phyloP scores from a whole-genome alignment of 2,329 filamentous ascomycete species.

The Fusarium sp. region DNA sequence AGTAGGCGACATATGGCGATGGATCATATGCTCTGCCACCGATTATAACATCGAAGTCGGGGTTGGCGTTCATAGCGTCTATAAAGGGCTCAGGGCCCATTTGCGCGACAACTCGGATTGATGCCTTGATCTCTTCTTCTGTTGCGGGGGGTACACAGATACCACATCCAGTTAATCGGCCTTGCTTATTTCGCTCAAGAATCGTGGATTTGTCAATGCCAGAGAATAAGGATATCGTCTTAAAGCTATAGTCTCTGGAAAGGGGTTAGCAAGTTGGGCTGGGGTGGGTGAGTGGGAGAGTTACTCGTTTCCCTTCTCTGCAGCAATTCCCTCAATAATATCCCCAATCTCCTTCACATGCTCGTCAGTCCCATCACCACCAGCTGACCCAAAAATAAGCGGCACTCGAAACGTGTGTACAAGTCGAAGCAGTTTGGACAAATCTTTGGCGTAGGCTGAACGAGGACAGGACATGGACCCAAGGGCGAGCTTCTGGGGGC shows the following conservation, averaged over 20 bases:
- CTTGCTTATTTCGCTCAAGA: conserved; percentile 43
- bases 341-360: conserved; percentile 56
- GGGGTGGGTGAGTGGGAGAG: fast-evolving
- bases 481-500: conserved; percentile 56
- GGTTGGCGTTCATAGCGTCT: conserved; percentile 53
- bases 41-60: conserved; percentile 61
- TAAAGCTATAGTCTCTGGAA: conserved; percentile 40
- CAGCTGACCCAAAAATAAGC: conserved; percentile 58
- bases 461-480: conserved; percentile 55
- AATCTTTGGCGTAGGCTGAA: conserved; percentile 56
- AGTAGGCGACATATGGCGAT: conserved; percentile 54
- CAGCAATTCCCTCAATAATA: conserved; percentile 48
- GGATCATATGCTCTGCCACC: conserved; percentile 59
- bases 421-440: conserved; percentile 53
- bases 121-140: conserved; percentile 51
- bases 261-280: neutral
- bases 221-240: conserved; percentile 54
- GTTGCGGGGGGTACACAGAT: conserved; percentile 55
- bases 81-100: conserved; percentile 61
- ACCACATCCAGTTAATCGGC: conserved; percentile 53
- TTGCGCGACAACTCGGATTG: conserved; percentile 56
- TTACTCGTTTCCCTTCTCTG: conserved; percentile 20
- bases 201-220: conserved; percentile 52
- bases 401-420: conserved; percentile 51
- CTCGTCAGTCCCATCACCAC: conserved; percentile 60